Percentiles rank a stretch among this genome's conserved stretches.
phyloP scores from a whole-genome alignment of 106 monocot species.

The Hemerocallis citrina region DNA sequence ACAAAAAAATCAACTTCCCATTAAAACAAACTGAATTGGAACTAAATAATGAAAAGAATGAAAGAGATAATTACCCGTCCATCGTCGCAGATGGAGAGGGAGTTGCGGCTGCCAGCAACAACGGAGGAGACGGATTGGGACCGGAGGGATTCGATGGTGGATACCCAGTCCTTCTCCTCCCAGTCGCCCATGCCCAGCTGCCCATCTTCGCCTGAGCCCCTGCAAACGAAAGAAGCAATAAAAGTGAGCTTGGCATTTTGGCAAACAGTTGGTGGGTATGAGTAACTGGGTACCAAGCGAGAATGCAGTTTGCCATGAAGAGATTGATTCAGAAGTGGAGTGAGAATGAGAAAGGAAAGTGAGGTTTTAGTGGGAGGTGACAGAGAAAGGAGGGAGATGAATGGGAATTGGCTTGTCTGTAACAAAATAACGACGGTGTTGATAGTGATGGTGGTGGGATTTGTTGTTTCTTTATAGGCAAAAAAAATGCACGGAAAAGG shows the following conservation, averaged over 20 bases:
- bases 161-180: constrained; percentile 80
- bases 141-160: constrained; percentile 45
- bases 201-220: constrained; percentile 99
- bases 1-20: background rate
- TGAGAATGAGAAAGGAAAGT: no score
- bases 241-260: background rate
- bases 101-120: constrained; percentile 94
- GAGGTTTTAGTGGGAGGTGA: no score
- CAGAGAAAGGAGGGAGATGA: no score
- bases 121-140: constrained; percentile 35
- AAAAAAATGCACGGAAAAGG: no score
- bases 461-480: no score
- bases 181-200: constrained; percentile 85
- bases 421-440: no score
- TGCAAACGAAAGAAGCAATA: constrained; percentile 1
- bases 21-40: background rate
- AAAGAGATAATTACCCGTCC: constrained; percentile 44
- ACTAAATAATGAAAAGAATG: background rate
- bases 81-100: constrained; percentile 79
- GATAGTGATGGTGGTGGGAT: no score
- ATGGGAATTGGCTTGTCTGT: no score
- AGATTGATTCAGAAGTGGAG: no score
- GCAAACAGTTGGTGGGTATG: background rate
- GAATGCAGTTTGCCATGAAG: no score
- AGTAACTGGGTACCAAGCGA: constrained; percentile 19